Evolutionary conservation across 495 filamentous ascomycete species (phyloP).

Genomic region (Cercophora samala): DNA sequence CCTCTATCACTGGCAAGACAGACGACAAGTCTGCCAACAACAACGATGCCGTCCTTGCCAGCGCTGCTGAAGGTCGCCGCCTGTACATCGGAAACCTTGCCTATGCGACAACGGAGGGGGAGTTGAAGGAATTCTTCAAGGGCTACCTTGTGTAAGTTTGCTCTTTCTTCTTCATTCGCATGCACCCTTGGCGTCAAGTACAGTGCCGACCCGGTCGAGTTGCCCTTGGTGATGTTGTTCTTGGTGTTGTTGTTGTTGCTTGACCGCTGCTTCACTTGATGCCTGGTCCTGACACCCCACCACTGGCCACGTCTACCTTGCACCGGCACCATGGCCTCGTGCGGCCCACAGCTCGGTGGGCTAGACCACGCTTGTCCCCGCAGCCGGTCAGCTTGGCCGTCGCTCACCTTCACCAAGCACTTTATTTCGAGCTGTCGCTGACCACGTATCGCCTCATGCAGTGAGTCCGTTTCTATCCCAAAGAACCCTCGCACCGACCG

Average conservation of each 20-base stretch:
- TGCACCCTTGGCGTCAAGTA: slow-evolving; percentile 1
- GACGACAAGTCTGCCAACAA: slow-evolving; percentile 56
- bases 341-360: not conserved
- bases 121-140: slow-evolving; percentile 99
- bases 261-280: slow-evolving; percentile 17
- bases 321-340: not conserved
- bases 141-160: slow-evolving; percentile 91
- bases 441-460: slow-evolving; percentile 37
- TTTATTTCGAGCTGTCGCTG: slow-evolving; percentile 19
- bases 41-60: slow-evolving; percentile 73
- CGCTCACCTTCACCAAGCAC: not conserved
- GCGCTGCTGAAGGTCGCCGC: slow-evolving; percentile 96
- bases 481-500: slow-evolving; percentile 98
- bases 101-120: slow-evolving; percentile 98
- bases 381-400: not conserved
- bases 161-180: slow-evolving; percentile 7
- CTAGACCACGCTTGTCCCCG: slow-evolving; percentile 1
- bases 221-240: not conserved
- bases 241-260: not conserved
- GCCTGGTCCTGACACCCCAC: not conserved
- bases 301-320: slow-evolving; percentile 4
- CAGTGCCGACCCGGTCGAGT: not conserved
- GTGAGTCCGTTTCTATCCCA: slow-evolving; percentile 96
- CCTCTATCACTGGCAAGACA: slow-evolving; percentile 58
- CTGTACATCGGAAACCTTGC: slow-evolving; percentile 99